Evolutionary conservation across 2,329 filamentous ascomycete species (phyloP), one percentile per base, ranked within the genome.

Genomic region (Talaromyces sp.): DNA sequence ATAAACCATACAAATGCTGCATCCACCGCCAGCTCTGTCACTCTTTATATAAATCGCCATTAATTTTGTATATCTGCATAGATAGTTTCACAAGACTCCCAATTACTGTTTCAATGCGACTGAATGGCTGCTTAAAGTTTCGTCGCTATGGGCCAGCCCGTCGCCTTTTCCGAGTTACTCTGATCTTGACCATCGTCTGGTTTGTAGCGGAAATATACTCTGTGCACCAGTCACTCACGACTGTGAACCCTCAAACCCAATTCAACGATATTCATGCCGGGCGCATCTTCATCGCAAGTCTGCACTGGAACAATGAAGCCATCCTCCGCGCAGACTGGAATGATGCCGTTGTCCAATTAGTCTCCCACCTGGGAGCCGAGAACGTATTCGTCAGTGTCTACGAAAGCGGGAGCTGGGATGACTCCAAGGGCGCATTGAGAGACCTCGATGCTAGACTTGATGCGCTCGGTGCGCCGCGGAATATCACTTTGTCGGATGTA

Each of bases 351-450:
- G 65, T 89, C 7, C 78, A 83, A 2, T 77, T 92, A 22, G 82
- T 84, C 5, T 77, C 82, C 54, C 77, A 80, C 6, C 77, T 91
- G 3, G 89, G 89, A 0, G 76, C 83, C 0, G 80, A 86, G 3
- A 90, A 91, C 72, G 84, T 91, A 1, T 91, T 84, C 72, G 83
- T 92, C 47, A 87, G 85, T 66, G 82, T 91, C 35, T 84, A 85
- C 65, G 89, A 92, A 74, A 89, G 86, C 70, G 89, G 89, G 5
- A 90, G 87, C 72, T 87, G 84, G 78, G 90, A 92, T 72, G 81
- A 87, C 65, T 90, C 85, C 19, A 91, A 91, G 74, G 82, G 78
- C 16, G 85, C 84, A 7, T 76, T 92, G 68, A 76, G 74, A 24
- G 80, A 84, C 27, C 77, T 92, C 33, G 87, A 89, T 65, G 69